Evolutionary conservation across 805 yeast species (phyloP).

Genomic region (Suhomyces prunicola): DNA sequence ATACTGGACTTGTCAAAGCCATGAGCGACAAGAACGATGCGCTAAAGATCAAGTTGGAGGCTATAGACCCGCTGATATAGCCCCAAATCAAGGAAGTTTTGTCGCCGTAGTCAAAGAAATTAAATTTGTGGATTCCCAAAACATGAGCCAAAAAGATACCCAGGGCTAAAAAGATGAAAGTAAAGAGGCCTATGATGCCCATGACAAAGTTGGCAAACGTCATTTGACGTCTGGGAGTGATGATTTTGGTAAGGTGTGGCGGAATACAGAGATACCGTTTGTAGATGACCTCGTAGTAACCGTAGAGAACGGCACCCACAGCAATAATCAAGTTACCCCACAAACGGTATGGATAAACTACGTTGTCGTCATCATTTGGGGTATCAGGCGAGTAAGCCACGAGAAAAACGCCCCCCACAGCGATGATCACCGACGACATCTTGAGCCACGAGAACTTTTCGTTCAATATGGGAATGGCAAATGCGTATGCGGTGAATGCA

Average conservation of each 20-base stretch:
- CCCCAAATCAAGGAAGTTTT: constrained; percentile 38
- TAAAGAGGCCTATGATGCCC: constrained; percentile 60
- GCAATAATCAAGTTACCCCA: constrained; percentile 70
- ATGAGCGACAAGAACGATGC: constrained; percentile 71
- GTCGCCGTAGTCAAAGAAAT: constrained; percentile 46
- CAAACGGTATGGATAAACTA: constrained; percentile 54
- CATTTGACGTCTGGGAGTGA: constrained; percentile 62
- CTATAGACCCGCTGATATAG: constrained; percentile 50
- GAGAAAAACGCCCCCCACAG: constrained; percentile 69
- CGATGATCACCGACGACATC: constrained; percentile 63
- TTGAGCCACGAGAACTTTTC: constrained; percentile 66
- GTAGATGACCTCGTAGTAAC: constrained; percentile 80
- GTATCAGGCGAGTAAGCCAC: constrained; percentile 62
- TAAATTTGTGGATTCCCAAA: constrained; percentile 55
- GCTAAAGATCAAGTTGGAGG: constrained; percentile 65
- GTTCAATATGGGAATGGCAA: constrained; percentile 70
- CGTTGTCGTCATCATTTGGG: constrained; percentile 14
- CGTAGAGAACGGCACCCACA: constrained; percentile 73
- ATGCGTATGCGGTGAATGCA: constrained; percentile 83
- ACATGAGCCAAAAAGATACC: constrained; percentile 49
- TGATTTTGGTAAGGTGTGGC: constrained; percentile 39
- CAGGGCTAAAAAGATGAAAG: constrained; percentile 48
- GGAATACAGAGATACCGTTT: constrained; percentile 77
- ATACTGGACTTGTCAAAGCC: constrained; percentile 82
- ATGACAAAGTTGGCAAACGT: constrained; percentile 78